Evolutionary conservation across 371 early-diverging fungal genomes (phyloP).

Genomic region (Zychaea mexicana): DNA sequence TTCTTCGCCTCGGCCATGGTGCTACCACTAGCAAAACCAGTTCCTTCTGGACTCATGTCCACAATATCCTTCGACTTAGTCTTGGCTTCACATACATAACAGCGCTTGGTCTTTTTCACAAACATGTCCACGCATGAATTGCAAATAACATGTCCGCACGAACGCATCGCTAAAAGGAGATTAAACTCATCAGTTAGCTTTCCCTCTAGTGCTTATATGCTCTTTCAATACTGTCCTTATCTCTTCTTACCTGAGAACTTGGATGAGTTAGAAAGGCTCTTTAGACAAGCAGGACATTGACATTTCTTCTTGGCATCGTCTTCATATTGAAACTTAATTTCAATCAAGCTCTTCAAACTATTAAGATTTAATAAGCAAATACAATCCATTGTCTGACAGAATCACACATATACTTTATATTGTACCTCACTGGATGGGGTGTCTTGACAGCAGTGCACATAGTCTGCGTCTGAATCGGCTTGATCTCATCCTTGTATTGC

Average conservation of each 20-base stretch:
- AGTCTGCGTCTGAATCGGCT: conserved; percentile 52
- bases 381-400: not conserved
- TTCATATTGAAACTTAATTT: conserved; percentile 69
- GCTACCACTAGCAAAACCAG: conserved; percentile 83
- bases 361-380: conserved; percentile 4
- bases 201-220: no score
- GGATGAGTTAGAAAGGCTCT: conserved; percentile 73
- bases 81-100: conserved; percentile 82
- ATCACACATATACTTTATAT: not conserved
- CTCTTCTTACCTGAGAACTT: conserved; percentile 64
- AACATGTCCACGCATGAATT: conserved; percentile 77
- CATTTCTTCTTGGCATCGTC: conserved; percentile 33
- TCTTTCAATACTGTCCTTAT: not conserved
- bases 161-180: conserved; percentile 60
- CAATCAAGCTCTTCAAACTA: conserved; percentile 76
- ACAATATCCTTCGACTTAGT: conserved; percentile 75
- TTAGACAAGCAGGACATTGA: conserved; percentile 87
- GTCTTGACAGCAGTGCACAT: conserved; percentile 72
- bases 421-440: conserved; percentile 72
- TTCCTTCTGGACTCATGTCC: conserved; percentile 81
- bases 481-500: conserved; percentile 55
- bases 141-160: conserved; percentile 91
- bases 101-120: conserved; percentile 71
- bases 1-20: conserved; percentile 75
- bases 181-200: not conserved